These are phyloP conservation scores for Thermothelomyces thermophilus DNA, from an alignment of 2,329 filamentous ascomycete species.

Conservation along the genomic window DNA sequence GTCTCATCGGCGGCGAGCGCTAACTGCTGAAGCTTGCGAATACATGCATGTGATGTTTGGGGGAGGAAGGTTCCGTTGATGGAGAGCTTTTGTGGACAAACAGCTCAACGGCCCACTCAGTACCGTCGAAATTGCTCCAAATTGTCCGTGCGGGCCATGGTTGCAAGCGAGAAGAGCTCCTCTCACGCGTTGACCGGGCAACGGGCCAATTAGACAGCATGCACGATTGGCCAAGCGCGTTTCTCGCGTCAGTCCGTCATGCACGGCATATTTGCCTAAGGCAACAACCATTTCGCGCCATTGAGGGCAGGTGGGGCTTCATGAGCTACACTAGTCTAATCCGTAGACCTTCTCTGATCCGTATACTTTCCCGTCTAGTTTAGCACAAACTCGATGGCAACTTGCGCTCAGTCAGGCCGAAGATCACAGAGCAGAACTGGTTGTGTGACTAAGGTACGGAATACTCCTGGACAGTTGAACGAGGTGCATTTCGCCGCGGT, in stretches of 20 bases:
- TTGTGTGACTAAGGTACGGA: too few species aligned
- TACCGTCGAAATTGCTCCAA: background rate
- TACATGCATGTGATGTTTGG: background rate
- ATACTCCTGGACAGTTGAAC: too few species aligned
- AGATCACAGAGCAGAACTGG: too few species aligned
- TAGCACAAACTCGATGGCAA: too few species aligned
- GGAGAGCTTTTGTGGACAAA: background rate
- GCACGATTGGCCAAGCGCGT: background rate
- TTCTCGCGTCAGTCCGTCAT: background rate
- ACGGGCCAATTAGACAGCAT: background rate
- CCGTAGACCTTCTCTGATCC: too few species aligned
- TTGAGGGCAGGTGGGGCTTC: too few species aligned
- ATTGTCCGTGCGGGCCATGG: background rate
- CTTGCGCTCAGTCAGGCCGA: too few species aligned
- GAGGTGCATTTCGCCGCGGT: too few species aligned
- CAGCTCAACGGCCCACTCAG: background rate
- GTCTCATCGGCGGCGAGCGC: background rate
- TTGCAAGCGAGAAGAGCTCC: background rate
- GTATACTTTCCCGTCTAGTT: too few species aligned
- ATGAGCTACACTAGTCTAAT: too few species aligned
- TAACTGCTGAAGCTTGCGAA: background rate
- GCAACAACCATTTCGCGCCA: too few species aligned
- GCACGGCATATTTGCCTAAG: background rate
- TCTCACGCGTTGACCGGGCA: slow-evolving; percentile 4
- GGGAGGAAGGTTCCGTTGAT: background rate